Evolutionary conservation across 345 rosid species (phyloP).

Genomic region (Euphorbia tirucalli): DNA sequence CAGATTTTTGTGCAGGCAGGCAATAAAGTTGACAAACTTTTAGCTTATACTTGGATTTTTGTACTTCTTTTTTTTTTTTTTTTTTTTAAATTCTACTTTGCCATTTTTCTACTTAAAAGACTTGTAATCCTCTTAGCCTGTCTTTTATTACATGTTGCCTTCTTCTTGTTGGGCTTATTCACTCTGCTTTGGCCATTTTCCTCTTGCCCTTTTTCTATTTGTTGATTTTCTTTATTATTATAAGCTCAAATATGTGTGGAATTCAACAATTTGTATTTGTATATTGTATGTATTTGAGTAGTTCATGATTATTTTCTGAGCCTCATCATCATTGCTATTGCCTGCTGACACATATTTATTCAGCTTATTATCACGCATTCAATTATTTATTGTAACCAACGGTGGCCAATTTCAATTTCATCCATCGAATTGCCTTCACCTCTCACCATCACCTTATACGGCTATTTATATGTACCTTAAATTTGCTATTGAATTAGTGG

Average conservation of each 20-base stretch:
- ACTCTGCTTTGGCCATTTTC: constrained; percentile 6
- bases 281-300: background rate
- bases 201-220: background rate
- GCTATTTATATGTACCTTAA: no score
- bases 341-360: background rate
- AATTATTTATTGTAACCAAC: no score
- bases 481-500: no score
- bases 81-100: background rate
- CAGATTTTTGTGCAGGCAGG: constrained; percentile 17
- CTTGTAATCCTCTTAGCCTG: constrained; percentile 1
- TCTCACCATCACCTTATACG: no score
- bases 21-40: constrained; percentile 11
- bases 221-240: background rate
- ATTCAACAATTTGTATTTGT: background rate
- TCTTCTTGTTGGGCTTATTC: constrained; percentile 21
- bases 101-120: constrained; percentile 4
- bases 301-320: background rate
- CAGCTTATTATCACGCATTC: background rate
- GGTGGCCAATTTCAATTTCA: no score
- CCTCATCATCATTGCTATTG: background rate
- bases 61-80: background rate
- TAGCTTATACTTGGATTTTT: constrained; percentile 7
- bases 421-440: no score
- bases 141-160: constrained; percentile 19
- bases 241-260: constrained; percentile 5